Evolutionary conservation across 2,329 filamentous ascomycete species (phyloP).

Genomic region (Cordyceps farinosa): DNA sequence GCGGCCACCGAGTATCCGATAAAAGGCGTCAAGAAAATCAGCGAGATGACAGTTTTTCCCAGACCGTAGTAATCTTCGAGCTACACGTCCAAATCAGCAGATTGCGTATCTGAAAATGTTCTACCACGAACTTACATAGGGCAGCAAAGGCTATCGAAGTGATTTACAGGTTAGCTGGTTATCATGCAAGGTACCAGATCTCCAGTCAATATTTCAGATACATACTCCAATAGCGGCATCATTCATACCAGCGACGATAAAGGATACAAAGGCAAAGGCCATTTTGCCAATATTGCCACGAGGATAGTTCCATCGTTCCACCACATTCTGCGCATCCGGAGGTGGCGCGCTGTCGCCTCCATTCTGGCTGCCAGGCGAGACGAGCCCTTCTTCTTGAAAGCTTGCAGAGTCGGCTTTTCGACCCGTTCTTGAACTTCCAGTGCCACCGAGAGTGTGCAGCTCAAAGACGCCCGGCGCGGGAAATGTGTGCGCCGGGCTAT

Average conservation of each 20-base stretch:
- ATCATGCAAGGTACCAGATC: not conserved
- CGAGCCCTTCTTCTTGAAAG: not conserved
- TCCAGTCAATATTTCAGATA: not conserved
- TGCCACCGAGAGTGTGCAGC: not conserved
- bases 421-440: not conserved
- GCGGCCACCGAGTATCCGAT: constrained; percentile 60
- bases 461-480: not conserved
- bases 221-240: constrained; percentile 58
- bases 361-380: not conserved
- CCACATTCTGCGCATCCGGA: constrained; percentile 26
- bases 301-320: constrained; percentile 37
- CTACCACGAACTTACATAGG: constrained; percentile 31
- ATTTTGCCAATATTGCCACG: constrained; percentile 31
- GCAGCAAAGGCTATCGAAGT: constrained; percentile 37
- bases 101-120: not conserved
- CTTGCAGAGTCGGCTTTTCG: not conserved
- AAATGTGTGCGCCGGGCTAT: not conserved
- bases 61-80: constrained; percentile 60
- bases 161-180: constrained; percentile 18
- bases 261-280: constrained; percentile 51
- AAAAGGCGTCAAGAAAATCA: constrained; percentile 62
- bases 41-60: constrained; percentile 56
- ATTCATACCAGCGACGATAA: constrained; percentile 60
- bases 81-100: constrained; percentile 29
- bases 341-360: constrained; percentile 22